These are phyloP conservation scores for Neurospora sp. DNA, from an alignment of 2,329 filamentous ascomycete genomes.

Conservation along the genomic window DNA sequence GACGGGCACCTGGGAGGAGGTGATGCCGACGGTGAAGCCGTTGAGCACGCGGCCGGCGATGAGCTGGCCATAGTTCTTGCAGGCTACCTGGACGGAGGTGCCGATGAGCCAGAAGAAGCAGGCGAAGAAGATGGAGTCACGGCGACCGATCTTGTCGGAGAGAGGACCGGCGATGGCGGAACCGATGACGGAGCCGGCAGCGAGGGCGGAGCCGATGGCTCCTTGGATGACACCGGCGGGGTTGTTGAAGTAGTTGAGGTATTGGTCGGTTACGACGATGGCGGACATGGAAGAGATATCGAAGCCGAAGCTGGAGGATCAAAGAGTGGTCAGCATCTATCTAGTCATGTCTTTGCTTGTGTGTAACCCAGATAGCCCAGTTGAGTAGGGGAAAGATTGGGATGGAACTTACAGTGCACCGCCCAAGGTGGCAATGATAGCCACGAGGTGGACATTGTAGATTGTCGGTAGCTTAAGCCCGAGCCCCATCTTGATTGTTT, in stretches of 20 bases:
- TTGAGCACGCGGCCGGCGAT: slow-evolving; percentile 50
- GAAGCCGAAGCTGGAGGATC: slow-evolving; percentile 34
- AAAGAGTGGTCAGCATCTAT: background rate
- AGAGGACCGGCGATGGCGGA: slow-evolving; percentile 37
- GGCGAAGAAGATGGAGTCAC: slow-evolving; percentile 34
- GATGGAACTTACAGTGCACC: slow-evolving; percentile 32
- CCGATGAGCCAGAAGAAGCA: slow-evolving; percentile 45
- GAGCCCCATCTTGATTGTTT: slow-evolving; percentile 6
- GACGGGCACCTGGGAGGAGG: slow-evolving; percentile 57
- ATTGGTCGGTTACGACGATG: slow-evolving; percentile 42
- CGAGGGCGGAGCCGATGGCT: slow-evolving; percentile 42
- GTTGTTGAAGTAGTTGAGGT: slow-evolving; percentile 42
- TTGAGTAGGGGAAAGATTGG: background rate
- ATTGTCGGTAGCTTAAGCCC: slow-evolving; percentile 33
- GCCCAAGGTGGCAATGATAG: slow-evolving; percentile 40
- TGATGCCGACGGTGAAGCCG: slow-evolving; percentile 56
- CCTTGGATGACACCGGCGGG: slow-evolving; percentile 37
- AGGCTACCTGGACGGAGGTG: slow-evolving; percentile 48
- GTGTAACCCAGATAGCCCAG: background rate
- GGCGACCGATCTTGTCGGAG: slow-evolving; percentile 38
- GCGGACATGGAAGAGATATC: slow-evolving; percentile 50
- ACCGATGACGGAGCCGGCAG: slow-evolving; percentile 41
- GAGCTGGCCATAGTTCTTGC: slow-evolving; percentile 46
- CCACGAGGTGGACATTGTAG: slow-evolving; percentile 45
- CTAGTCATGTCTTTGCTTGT: background rate